Evolutionary conservation across 192 early-diverging fungal species (phyloP).

Genomic region (Entomortierella chlamydospora): DNA sequence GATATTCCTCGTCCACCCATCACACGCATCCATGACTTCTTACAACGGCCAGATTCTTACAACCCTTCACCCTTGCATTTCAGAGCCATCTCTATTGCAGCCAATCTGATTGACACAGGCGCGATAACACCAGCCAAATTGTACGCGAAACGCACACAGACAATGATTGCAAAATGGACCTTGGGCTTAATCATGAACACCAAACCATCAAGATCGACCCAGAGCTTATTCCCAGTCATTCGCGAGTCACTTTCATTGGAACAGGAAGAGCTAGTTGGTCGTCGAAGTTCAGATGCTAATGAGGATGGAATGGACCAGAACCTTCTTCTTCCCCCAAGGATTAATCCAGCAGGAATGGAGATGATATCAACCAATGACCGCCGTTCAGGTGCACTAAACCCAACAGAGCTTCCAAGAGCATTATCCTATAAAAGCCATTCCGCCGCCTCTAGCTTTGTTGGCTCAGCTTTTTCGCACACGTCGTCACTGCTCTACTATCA

Average conservation of each 20-base stretch:
- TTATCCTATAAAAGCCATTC: slow-evolving; percentile 32
- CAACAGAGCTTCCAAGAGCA: slow-evolving; percentile 31
- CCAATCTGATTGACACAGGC: slow-evolving; percentile 46
- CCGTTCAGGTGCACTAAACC: slow-evolving; percentile 8
- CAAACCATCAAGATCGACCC: slow-evolving; percentile 2
- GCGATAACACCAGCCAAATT: slow-evolving; percentile 50
- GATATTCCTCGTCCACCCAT: slow-evolving; percentile 51
- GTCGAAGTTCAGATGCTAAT: background rate
- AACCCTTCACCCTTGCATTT: slow-evolving; percentile 45
- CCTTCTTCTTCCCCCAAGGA: background rate
- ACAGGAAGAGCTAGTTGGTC: slow-evolving; percentile 16
- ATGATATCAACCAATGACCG: slow-evolving; percentile 28
- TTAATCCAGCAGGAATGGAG: background rate
- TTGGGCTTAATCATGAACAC: slow-evolving; percentile 48
- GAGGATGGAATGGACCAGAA: slow-evolving; percentile 3
- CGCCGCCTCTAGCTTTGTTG: slow-evolving; percentile 13
- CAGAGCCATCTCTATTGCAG: slow-evolving; percentile 47
- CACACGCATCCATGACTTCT: slow-evolving; percentile 37
- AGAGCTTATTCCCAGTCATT: slow-evolving; percentile 25
- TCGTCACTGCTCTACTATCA: slow-evolving; percentile 24
- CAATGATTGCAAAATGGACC: slow-evolving; percentile 54
- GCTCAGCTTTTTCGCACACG: slow-evolving; percentile 30
- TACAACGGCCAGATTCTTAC: slow-evolving; percentile 40
- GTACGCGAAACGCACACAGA: slow-evolving; percentile 45
- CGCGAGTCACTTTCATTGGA: slow-evolving; percentile 39